Evolutionary conservation across 2,329 filamentous ascomycete genomes (phyloP).

Genomic region (Fusarium pseudonygamai): DNA sequence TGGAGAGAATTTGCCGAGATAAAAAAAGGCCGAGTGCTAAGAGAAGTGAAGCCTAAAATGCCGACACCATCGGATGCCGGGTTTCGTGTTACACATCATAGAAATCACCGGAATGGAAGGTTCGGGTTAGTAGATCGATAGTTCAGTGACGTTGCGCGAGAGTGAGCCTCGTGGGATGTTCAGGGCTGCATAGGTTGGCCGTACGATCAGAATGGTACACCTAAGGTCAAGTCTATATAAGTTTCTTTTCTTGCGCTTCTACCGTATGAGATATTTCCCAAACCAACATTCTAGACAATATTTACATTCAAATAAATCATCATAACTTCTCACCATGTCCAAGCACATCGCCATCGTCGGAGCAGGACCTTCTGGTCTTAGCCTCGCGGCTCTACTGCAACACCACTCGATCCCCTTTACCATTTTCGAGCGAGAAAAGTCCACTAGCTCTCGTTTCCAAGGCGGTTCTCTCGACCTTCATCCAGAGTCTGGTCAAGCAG

Average conservation of each 20-base stretch:
- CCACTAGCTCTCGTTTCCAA: neutral
- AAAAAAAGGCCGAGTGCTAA: neutral
- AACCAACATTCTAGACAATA: fast-evolving
- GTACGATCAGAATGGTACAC: neutral
- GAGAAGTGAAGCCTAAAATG: neutral
- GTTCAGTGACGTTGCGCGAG: fast-evolving
- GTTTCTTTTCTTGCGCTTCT: too few relatives aligned
- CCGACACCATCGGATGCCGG: neutral
- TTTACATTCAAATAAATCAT: fast-evolving
- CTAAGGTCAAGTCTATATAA: neutral
- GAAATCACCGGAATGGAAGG: neutral
- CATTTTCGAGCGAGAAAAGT: neutral
- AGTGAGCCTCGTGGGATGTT: neutral
- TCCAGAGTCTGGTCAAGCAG: neutral
- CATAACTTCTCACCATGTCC: neutral
- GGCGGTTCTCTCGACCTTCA: neutral
- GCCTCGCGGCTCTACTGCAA: neutral
- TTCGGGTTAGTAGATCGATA: fast-evolving
- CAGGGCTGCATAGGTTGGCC: fast-evolving
- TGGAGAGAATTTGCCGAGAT: neutral
- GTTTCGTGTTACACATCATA: neutral
- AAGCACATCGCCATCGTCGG: neutral
- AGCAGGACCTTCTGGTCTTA: neutral
- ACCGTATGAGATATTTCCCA: fast-evolving
- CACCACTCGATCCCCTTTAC: neutral